Evolutionary conservation across 805 yeast species (phyloP).

Genomic region (Pachysolen tannophilus): DNA sequence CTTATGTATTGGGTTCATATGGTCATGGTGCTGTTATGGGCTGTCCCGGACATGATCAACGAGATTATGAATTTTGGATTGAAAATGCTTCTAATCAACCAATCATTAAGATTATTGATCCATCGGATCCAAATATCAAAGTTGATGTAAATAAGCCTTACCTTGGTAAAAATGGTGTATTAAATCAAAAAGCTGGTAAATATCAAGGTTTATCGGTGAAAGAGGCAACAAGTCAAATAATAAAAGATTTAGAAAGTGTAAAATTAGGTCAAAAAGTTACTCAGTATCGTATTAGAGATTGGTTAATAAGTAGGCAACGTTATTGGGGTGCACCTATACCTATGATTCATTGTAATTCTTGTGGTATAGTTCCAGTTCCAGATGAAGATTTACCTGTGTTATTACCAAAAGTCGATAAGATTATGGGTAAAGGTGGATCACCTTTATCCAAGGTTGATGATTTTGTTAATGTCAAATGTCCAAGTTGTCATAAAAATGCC

Average conservation of each 20-base stretch:
- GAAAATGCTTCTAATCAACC: slow-evolving; percentile 42
- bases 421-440: slow-evolving; percentile 47
- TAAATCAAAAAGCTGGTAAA: slow-evolving; percentile 38
- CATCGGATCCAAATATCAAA: slow-evolving; percentile 16
- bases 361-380: slow-evolving; percentile 94
- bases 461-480: slow-evolving; percentile 72
- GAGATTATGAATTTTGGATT: slow-evolving; percentile 81
- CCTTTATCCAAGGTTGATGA: slow-evolving; percentile 63
- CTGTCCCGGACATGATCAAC: slow-evolving; percentile 85
- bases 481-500: slow-evolving; percentile 66
- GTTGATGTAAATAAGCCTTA: slow-evolving; percentile 22
- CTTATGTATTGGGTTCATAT: slow-evolving; percentile 77
- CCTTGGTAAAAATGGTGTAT: slow-evolving; percentile 33
- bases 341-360: slow-evolving; percentile 72
- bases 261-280: slow-evolving; percentile 39
- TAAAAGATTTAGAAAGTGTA: slow-evolving; percentile 27
- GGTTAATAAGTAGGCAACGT: slow-evolving; percentile 92
- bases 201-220: slow-evolving; percentile 40
- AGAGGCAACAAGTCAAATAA: slow-evolving; percentile 45
- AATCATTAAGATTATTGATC: slow-evolving; percentile 38
- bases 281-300: slow-evolving; percentile 72
- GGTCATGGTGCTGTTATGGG: slow-evolving; percentile 98
- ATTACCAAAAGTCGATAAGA: slow-evolving; percentile 50
- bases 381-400: slow-evolving; percentile 76
- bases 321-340: slow-evolving; percentile 99